Base-by-base conservation (phyloP, 768 basidiomycete species). In the Tulasnella sp. region DNA sequence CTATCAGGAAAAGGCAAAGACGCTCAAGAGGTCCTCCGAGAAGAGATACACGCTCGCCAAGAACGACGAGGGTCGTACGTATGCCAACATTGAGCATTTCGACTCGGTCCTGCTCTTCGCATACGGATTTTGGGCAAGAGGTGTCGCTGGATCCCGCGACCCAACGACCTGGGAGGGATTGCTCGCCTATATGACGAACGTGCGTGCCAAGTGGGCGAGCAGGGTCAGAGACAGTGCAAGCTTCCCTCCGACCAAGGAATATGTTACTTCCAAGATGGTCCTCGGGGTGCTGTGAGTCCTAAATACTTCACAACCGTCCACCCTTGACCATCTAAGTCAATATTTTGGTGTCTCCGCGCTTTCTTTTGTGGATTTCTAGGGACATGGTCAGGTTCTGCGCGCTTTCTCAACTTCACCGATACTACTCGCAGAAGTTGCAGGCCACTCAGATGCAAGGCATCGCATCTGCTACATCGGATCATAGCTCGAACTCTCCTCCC, bases 71-170 rank as follows among this genome's bases (percentile, higher is more conserved):
- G 19, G 7, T 24, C 8, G 27, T 24, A 4, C 27, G 5, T 52
- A 52, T 5, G 58, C 47, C 32, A 29, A 15, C 17, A 30, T 59
- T 13, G 58, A 59, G 19, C 45, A 59, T 13, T 34, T 47, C 45
- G 58, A 59, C 42, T 32, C 47, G 21, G 34, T 49, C 27, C 47
- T 59, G 2, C 58, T 49, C 47, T 59, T 59, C 34, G 58, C 50
- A 45, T 59, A 59, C 58, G 42, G 47, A 19, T 59, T 59, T 32
- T 59, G 58, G 58, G 55, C 55, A 13, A 53, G 32, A 34, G 26
- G 55, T 24, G 34, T 27, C 8, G 19, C 41, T 11, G 34, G 44
- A 19, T 9, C 9, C 7, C 32, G 48, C 17, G 58, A 47, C 26
- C 21, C 29, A 34, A 56, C 17, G 34, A 56, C 15, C 17, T 59